A percentile compares a stretch with the other conserved stretches of the same genome.
These are phyloP conservation scores for Leccinum griseonigrum DNA, from an alignment of 1,284 basidiomycete genomes.

Conservation along the genomic window DNA sequence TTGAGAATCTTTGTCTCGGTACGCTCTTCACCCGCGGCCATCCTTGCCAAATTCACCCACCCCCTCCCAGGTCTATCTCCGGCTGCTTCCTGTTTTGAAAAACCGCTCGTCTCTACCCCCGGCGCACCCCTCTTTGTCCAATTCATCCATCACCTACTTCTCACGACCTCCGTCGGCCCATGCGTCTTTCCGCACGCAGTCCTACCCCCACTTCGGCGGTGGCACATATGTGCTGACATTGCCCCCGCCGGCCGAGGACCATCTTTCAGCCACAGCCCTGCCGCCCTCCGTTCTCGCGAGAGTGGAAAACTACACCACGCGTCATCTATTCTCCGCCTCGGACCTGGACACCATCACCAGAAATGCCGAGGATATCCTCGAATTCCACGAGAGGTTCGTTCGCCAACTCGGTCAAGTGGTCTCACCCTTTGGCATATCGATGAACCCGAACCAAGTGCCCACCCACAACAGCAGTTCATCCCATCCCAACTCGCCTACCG, in stretches of 20 bases:
- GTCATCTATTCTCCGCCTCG: slow-evolving; percentile 50
- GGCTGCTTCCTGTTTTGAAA: slow-evolving; percentile 29
- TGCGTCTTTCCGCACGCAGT: slow-evolving; percentile 20
- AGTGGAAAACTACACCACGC: slow-evolving; percentile 36
- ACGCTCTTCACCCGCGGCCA: slow-evolving; percentile 24
- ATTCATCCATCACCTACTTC: slow-evolving; percentile 40
- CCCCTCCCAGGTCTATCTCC: slow-evolving; percentile 31
- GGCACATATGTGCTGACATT: background rate
- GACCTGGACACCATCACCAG: slow-evolving; percentile 63
- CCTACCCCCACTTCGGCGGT: slow-evolving; percentile 18
- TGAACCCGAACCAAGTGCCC: slow-evolving; percentile 27
- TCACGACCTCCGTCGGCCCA: slow-evolving; percentile 33
- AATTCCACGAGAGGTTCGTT: slow-evolving; percentile 72
- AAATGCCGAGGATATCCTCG: slow-evolving; percentile 73
- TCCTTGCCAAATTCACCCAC: slow-evolving; percentile 23
- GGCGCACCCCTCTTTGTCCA: slow-evolving; percentile 32
- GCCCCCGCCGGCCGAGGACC: slow-evolving; percentile 8
- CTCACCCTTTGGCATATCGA: slow-evolving; percentile 47
- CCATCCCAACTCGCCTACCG: slow-evolving; percentile 1
- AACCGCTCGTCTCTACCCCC: slow-evolving; percentile 41
- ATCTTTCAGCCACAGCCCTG: background rate
- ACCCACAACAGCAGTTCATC: slow-evolving; percentile 12
- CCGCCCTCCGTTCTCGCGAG: slow-evolving; percentile 23
- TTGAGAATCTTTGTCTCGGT: slow-evolving; percentile 75
- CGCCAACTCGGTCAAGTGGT: slow-evolving; percentile 57